A percentile compares a stretch with the other conserved stretches of the same genome.
Conservation (phyloP, 306 rosid species). For the cucumber (Cucumis sativus) region Cucumber_9930_V3 NC_026658.2:3457501-3458000, state of each 20-base stretch:
- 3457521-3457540: no score
- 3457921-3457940: not conserved
- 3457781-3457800: not conserved
- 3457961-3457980: not conserved
- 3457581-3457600: no score
- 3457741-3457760: not conserved
- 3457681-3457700: no score
- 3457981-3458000: not conserved
- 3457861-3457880: not conserved
- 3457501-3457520: not conserved
- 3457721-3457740: no score
- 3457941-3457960: not conserved
- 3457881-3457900: not conserved
- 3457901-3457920: not conserved
- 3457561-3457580: no score
- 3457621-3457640: no score
- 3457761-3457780: not conserved
- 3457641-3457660: no score
- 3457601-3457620: no score
- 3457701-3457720: no score
- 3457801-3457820: not conserved
- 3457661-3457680: no score
- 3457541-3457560: no score
- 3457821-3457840: not conserved
- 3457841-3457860: not conserved